A percentile compares a stretch with the other conserved stretches of the same genome.
phyloP scores from a whole-genome alignment of 2,329 filamentous ascomycete species.

The Aspergillus hiratsukae region DNA sequence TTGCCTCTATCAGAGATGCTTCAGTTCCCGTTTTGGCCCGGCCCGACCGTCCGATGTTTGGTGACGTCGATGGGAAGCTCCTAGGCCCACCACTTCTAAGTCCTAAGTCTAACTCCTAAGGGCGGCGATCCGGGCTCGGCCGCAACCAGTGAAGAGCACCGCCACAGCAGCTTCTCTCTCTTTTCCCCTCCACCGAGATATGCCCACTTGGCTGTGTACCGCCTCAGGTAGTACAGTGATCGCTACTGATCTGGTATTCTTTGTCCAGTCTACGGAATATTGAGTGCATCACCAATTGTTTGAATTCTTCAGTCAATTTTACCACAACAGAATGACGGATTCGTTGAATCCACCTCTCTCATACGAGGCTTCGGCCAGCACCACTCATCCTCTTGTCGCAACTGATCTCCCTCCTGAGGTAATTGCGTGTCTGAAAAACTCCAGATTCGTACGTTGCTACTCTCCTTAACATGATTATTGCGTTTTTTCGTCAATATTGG shows the following conservation, averaged over 20 bases:
- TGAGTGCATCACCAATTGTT: not conserved
- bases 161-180: not conserved
- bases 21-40: not conserved
- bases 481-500: slow-evolving; percentile 5
- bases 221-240: not conserved
- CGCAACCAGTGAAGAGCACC: not conserved
- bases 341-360: slow-evolving; percentile 63
- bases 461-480: slow-evolving; percentile 9
- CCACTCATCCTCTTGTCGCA: slow-evolving; percentile 66
- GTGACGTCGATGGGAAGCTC: slow-evolving; percentile 5
- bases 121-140: slow-evolving; percentile 5
- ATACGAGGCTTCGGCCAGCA: slow-evolving; percentile 69
- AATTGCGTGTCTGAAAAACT: slow-evolving; percentile 85
- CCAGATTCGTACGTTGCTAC: slow-evolving; percentile 69
- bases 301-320: not conserved
- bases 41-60: not conserved
- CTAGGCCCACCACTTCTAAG: no score
- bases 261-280: not conserved
- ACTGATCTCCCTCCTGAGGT: slow-evolving; percentile 75
- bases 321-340: slow-evolving; percentile 35
- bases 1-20: not conserved
- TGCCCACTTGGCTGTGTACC: not conserved
- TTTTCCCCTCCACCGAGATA: not conserved
- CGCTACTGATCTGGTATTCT: not conserved
- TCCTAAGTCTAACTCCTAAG: no score